These are phyloP conservation scores for Malassezia japonica DNA, from an alignment of 1,284 basidiomycete genomes.

Conservation along the genomic window DNA sequence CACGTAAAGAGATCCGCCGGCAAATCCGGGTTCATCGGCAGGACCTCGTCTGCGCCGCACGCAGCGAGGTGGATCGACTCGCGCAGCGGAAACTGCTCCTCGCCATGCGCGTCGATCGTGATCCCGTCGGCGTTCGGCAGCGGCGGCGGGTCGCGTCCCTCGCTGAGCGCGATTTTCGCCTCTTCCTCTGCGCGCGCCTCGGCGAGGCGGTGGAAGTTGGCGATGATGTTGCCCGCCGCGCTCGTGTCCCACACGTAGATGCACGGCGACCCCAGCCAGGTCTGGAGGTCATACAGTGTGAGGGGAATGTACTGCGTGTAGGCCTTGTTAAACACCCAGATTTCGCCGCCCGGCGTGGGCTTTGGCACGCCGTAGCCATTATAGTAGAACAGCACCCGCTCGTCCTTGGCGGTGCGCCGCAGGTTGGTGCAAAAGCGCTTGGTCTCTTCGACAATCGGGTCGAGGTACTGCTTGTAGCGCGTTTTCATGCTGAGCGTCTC, in stretches of 20 bases:
- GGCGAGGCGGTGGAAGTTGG: conserved; percentile 81
- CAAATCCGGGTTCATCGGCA: conserved; percentile 90
- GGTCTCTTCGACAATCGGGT: conserved; percentile 89
- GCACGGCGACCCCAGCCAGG: conserved; percentile 72
- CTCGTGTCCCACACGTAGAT: conserved; percentile 99
- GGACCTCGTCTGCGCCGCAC: conserved; percentile 77
- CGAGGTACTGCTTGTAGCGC: conserved; percentile 59
- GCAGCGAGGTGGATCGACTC: conserved; percentile 93
- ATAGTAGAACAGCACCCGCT: conserved; percentile 92
- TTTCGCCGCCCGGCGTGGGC: conserved; percentile 87
- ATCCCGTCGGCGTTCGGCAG: conserved; percentile 17
- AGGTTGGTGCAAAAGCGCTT: conserved; percentile 77
- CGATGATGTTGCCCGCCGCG: conserved; percentile 81
- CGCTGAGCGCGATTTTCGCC: conserved; percentile 25
- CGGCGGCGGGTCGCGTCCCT: conserved; percentile 23
- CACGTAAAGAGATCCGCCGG: conserved; percentile 96
- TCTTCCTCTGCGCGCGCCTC: conserved; percentile 74
- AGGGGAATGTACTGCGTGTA: conserved; percentile 99
- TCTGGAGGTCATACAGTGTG: conserved; percentile 81
- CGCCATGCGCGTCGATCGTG: conserved; percentile 39
- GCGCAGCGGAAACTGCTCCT: conserved; percentile 58
- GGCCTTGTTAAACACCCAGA: conserved; percentile 96
- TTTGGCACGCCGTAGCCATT: conserved; percentile 97
- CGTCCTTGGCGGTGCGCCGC: conserved; percentile 80
- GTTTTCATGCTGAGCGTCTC: conserved; percentile 74